A percentile compares a stretch with the other conserved stretches of the same genome.
Evolutionary conservation across 768 basidiomycete species (phyloP).

Genomic region (Boletus tylopilopsis): DNA sequence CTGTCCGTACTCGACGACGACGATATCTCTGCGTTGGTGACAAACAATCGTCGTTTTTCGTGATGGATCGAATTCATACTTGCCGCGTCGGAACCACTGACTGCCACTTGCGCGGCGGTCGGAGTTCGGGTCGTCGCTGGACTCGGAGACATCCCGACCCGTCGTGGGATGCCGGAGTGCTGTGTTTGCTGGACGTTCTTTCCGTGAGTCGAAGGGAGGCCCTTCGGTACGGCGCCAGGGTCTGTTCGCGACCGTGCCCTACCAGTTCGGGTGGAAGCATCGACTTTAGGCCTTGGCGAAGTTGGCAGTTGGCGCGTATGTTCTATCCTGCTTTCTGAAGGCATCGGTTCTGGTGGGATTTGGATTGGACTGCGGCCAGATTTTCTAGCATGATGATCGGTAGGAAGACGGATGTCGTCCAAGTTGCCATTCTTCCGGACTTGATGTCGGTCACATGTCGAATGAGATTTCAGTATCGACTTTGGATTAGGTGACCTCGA

Average conservation of each 20-base stretch:
- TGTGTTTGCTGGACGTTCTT: slow-evolving; percentile 10
- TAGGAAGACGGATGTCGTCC: slow-evolving; percentile 6
- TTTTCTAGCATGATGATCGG: slow-evolving; percentile 15
- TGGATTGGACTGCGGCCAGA: slow-evolving; percentile 3
- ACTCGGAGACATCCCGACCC: slow-evolving; percentile 14
- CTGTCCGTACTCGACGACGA: slow-evolving; percentile 42
- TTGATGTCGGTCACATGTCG: slow-evolving; percentile 19
- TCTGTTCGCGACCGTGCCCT: slow-evolving; percentile 31
- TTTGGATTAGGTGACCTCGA: slow-evolving; percentile 31
- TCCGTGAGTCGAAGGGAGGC: slow-evolving; percentile 2
- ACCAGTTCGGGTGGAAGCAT: slow-evolving; percentile 13
- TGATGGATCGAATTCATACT: slow-evolving; percentile 22
- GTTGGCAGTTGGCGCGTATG: slow-evolving; percentile 2
- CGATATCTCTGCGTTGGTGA: slow-evolving; percentile 43
- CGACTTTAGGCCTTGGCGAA: slow-evolving; percentile 11
- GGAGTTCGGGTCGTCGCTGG: slow-evolving; percentile 14
- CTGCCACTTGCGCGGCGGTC: slow-evolving; percentile 1
- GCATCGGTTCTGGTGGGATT: slow-evolving; percentile 9
- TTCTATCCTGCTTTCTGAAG: slow-evolving; percentile 3
- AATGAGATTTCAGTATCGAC: slow-evolving; percentile 26
- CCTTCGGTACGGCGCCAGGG: slow-evolving; percentile 19
- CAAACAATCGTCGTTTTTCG: slow-evolving; percentile 40
- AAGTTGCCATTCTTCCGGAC: slow-evolving; percentile 2
- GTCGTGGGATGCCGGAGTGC: slow-evolving; percentile 26
- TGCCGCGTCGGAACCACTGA: slow-evolving; percentile 29